A percentile compares a stretch with the other conserved stretches of the same genome.
Evolutionary conservation across 257 asterid species (phyloP).

Genomic region (Lavandula angustifolia): DNA sequence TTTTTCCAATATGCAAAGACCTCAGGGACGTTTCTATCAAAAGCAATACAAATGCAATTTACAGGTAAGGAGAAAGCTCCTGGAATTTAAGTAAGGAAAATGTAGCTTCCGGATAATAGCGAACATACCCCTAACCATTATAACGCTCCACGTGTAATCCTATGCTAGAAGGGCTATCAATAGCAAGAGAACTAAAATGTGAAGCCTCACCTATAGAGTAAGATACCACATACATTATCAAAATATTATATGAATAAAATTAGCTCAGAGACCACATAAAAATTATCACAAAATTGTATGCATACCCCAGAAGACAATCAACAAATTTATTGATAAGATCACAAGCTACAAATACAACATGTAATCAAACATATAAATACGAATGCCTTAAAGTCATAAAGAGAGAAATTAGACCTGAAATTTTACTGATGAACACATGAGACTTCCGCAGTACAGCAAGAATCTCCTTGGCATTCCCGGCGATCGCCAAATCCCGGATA

Average conservation of each 20-base stretch:
- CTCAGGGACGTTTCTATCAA: background rate
- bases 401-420: conserved; percentile 56
- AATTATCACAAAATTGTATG: background rate
- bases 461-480: conserved; percentile 64
- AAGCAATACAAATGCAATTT: conserved; percentile 4
- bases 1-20: background rate
- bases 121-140: background rate
- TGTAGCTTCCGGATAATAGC: background rate
- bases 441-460: conserved; percentile 54
- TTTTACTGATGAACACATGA: conserved; percentile 48
- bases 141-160: background rate
- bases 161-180: conserved; percentile 11
- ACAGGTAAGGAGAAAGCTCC: background rate
- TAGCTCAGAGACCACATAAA: too few species aligned
- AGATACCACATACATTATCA: conserved; percentile 11
- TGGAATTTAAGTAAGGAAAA: background rate
- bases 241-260: background rate
- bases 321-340: background rate
- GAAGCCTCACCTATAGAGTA: background rate
- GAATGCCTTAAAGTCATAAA: conserved; percentile 10
- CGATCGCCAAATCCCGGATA: conserved; percentile 57
- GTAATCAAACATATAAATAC: conserved; percentile 5
- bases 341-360: background rate
- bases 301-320: conserved; percentile 1
- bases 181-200: background rate